These are phyloP conservation scores for Kurtzmaniella cleridarum DNA, from an alignment of 805 yeast species.

Conservation along the genomic window DNA sequence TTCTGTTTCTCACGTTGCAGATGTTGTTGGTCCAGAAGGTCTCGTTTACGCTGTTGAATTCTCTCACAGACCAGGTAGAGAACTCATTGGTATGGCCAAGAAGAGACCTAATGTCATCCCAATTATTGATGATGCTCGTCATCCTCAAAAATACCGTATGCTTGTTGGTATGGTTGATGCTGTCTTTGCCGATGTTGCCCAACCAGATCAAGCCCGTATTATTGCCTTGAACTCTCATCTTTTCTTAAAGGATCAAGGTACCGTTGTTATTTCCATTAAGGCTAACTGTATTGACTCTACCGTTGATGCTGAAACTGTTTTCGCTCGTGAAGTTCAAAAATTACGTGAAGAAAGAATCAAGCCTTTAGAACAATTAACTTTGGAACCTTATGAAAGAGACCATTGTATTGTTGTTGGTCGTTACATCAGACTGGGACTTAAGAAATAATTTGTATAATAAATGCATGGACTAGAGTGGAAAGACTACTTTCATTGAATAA, in stretches of 20 bases:
- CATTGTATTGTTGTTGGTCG: slow-evolving; percentile 98
- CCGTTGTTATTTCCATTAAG: slow-evolving; percentile 97
- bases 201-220: slow-evolving; percentile 99
- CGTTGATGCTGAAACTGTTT: slow-evolving; percentile 98
- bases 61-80: slow-evolving; percentile 99
- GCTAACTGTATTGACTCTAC: slow-evolving; percentile 99
- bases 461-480: no score
- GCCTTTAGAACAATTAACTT: slow-evolving; percentile 96
- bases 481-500: no score
- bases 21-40: slow-evolving; percentile 98
- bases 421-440: slow-evolving; percentile 85
- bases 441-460: slow-evolving; percentile 27
- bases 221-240: slow-evolving; percentile 97
- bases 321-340: slow-evolving; percentile 98
- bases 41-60: slow-evolving; percentile 98
- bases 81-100: slow-evolving; percentile 98
- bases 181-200: slow-evolving; percentile 99
- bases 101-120: slow-evolving; percentile 99
- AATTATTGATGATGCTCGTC: slow-evolving; percentile 99
- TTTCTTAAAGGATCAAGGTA: slow-evolving; percentile 97
- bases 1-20: slow-evolving; percentile 96
- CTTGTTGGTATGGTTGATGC: slow-evolving; percentile 97
- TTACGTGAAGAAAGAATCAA: slow-evolving; percentile 98
- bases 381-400: slow-evolving; percentile 99
- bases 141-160: slow-evolving; percentile 99